phyloP scores from a whole-genome alignment of 768 basidiomycete species.

The Pulveroboletus sp. region DNA sequence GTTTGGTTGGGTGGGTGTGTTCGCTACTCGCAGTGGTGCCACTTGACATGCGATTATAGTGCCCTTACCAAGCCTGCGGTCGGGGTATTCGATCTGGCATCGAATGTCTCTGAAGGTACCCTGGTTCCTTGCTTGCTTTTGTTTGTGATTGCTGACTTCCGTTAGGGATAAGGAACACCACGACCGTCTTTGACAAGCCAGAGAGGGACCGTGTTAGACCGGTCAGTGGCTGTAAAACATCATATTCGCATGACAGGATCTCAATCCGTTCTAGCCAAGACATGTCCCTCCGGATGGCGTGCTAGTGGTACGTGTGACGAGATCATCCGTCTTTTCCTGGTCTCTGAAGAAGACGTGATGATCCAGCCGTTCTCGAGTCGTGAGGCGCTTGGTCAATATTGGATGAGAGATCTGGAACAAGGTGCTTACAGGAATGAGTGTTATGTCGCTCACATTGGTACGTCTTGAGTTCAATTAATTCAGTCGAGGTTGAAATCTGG shows the following conservation, averaged over 20 bases:
- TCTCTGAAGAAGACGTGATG: neutral
- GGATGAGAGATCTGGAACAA: conserved; percentile 93
- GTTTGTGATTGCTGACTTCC: conserved; percentile 5
- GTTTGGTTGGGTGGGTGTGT: conserved; percentile 76
- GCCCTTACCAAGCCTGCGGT: conserved; percentile 96
- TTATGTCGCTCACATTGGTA: conserved; percentile 93
- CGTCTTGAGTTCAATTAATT: conserved; percentile 22
- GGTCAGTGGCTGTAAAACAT: conserved; percentile 40
- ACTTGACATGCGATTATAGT: conserved; percentile 36
- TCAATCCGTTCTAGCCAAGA: conserved; percentile 57
- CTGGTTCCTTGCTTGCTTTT: neutral
- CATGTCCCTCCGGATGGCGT: conserved; percentile 86
- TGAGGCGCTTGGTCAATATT: conserved; percentile 92
- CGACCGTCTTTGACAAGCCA: conserved; percentile 93
- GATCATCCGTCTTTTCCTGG: neutral
- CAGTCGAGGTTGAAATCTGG: conserved; percentile 10
- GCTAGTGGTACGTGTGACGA: conserved; percentile 58
- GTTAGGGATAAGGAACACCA: conserved; percentile 93
- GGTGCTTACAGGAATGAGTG: conserved; percentile 80
- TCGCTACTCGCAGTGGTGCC: neutral
- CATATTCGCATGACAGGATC: conserved; percentile 1
- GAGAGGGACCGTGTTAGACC: conserved; percentile 84
- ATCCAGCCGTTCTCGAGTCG: conserved; percentile 81
- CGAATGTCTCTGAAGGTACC: conserved; percentile 88
- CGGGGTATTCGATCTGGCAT: conserved; percentile 93